Conservation (phyloP, 2,329 filamentous ascomycete species). For the Pseudophaeomoniella oleicola region DNA sequence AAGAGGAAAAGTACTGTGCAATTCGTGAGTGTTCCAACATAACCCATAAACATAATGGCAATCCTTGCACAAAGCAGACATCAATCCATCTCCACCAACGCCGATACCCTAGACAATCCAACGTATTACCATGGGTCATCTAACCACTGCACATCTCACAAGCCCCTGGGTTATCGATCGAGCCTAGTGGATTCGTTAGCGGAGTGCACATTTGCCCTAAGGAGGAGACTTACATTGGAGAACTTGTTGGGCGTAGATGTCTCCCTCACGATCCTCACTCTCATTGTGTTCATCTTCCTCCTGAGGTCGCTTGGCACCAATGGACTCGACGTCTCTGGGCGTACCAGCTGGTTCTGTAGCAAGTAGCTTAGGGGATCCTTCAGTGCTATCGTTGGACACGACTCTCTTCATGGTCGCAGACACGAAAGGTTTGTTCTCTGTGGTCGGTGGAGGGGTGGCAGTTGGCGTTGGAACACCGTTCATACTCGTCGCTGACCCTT, state of each 20-base stretch:
- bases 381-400: slow-evolving; percentile 46
- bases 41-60: too few relatives aligned
- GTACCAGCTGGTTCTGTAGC: slow-evolving; percentile 51
- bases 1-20: too few relatives aligned
- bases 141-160: slow-evolving; percentile 98
- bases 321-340: slow-evolving; percentile 49
- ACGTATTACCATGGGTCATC: too few relatives aligned
- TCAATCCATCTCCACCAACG: too few relatives aligned
- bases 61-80: too few relatives aligned
- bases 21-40: too few relatives aligned
- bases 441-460: slow-evolving; percentile 46
- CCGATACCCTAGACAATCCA: too few relatives aligned
- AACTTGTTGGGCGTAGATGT: slow-evolving; percentile 91
- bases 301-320: slow-evolving; percentile 41
- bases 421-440: slow-evolving; percentile 22
- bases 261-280: slow-evolving; percentile 62
- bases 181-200: slow-evolving; percentile 37
- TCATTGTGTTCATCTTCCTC: slow-evolving; percentile 60
- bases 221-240: slow-evolving; percentile 57
- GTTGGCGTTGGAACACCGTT: slow-evolving; percentile 57
- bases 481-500: slow-evolving; percentile 22
- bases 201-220: background rate
- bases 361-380: slow-evolving; percentile 62
- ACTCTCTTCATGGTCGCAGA: slow-evolving; percentile 33
- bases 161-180: slow-evolving; percentile 90